phyloP scores from a whole-genome alignment of 768 basidiomycete species.

The Xanthoconium stramineum region DNA sequence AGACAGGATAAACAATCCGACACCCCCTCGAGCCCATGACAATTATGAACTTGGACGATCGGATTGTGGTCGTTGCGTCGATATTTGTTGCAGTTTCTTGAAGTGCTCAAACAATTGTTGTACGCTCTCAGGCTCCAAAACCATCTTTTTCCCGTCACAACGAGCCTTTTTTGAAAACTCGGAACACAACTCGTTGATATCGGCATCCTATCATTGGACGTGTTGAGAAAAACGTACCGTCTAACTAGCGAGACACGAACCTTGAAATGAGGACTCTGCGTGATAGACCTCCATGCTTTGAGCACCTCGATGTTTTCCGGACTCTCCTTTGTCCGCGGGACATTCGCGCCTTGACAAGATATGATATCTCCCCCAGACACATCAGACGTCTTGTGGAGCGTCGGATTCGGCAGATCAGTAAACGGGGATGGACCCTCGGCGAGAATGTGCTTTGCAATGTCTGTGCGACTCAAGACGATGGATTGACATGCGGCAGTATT shows the following conservation, averaged over 20 bases:
- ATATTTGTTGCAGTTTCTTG: conserved; percentile 22
- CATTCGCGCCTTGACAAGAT: conserved; percentile 62
- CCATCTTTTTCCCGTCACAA: conserved; percentile 83
- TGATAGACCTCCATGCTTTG: conserved; percentile 76
- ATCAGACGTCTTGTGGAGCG: conserved; percentile 43
- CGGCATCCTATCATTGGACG: conserved; percentile 51
- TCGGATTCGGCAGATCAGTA: conserved; percentile 21
- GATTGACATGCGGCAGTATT: conserved; percentile 20
- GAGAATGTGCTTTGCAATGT: conserved; percentile 49
- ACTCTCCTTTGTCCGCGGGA: conserved; percentile 66
- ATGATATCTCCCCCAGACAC: conserved; percentile 48
- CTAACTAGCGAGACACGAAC: conserved; percentile 39
- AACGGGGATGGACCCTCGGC: conserved; percentile 63
- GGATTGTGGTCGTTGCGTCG: conserved; percentile 3
- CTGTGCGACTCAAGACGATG: conserved; percentile 40
- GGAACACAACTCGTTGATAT: conserved; percentile 73
- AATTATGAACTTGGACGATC: conserved; percentile 16
- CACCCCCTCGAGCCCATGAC: not conserved
- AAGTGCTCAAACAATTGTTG: conserved; percentile 43
- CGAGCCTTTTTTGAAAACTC: conserved; percentile 81
- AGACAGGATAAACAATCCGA: conserved; percentile 1
- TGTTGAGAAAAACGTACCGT: not conserved
- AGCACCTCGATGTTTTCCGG: conserved; percentile 76
- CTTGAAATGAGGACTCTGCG: conserved; percentile 72
- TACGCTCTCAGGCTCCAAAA: conserved; percentile 54